Evolutionary conservation across 2,329 filamentous ascomycete genomes (phyloP).

Genomic region (Cladophialophora yegresii): DNA sequence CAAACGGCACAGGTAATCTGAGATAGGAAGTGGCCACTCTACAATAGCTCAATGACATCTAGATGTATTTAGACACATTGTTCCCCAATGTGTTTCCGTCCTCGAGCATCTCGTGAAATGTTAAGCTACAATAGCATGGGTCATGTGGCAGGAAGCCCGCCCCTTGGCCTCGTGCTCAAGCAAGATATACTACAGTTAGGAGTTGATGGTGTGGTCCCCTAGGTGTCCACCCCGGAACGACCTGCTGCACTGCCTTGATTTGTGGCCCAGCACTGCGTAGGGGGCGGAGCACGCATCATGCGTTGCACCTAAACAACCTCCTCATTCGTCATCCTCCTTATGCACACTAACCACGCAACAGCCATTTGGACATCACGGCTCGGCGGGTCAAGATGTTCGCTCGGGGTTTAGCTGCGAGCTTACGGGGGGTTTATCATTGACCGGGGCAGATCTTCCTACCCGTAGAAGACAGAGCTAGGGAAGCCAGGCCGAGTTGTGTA

Average conservation of each 20-base stretch:
- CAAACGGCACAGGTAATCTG: not conserved
- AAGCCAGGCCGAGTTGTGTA: conserved; percentile 2
- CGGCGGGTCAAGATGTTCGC: conserved; percentile 14
- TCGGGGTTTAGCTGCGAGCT: conserved; percentile 17
- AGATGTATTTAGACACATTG: not conserved
- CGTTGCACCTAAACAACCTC: not conserved
- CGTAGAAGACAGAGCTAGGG: conserved; percentile 2
- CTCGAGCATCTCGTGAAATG: not conserved
- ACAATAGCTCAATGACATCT: not conserved
- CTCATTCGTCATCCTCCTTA: conserved; percentile 22
- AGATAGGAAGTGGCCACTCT: not conserved
- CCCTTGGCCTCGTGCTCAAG: not conserved
- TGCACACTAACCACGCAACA: conserved; percentile 18
- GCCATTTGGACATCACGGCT: conserved; percentile 15
- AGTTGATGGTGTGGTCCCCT: not conserved
- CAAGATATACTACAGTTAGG: not conserved
- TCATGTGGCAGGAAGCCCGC: conserved; percentile 10
- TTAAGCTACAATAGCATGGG: not conserved
- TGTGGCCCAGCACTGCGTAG: not conserved
- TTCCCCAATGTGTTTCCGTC: not conserved
- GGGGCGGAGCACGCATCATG: conserved; percentile 18
- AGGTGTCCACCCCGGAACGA: not conserved
- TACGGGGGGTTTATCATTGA: conserved; percentile 17
- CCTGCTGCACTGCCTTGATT: conserved; percentile 14
- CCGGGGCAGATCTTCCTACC: conserved; percentile 8